Conservation (phyloP, 306 rosid genomes). For the Alnus rubra region DNA sequence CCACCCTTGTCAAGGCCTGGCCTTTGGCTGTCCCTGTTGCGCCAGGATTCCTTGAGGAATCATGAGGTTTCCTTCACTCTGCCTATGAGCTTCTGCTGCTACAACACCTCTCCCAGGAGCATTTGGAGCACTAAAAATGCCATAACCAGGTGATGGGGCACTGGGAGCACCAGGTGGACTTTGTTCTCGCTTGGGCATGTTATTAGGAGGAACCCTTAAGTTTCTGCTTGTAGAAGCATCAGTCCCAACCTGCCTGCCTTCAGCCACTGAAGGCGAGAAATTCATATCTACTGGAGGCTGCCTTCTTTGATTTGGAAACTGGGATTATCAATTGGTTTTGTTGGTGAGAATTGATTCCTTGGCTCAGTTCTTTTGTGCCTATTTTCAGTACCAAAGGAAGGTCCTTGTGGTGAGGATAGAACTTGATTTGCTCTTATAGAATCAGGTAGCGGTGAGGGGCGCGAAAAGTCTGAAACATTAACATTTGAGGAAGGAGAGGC, state of each 20-base stretch:
- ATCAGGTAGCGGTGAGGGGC: conserved; percentile 2
- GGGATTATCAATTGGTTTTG: conserved; percentile 33
- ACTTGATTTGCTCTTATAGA: conserved; percentile 17
- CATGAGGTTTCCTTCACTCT: conserved; percentile 31
- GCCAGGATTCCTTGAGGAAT: conserved; percentile 21
- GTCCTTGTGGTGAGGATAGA: conserved; percentile 26
- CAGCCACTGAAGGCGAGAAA: conserved; percentile 32
- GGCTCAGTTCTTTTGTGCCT: conserved; percentile 46
- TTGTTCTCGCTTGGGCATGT: conserved; percentile 31
- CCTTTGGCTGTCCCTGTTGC: conserved; percentile 14
- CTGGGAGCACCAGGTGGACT: conserved; percentile 31
- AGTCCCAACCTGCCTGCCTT: conserved; percentile 24
- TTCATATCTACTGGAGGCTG: conserved; percentile 27
- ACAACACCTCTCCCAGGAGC: conserved; percentile 32
- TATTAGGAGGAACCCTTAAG: conserved; percentile 30
- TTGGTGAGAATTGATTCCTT: conserved; percentile 38
- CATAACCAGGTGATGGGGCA: conserved; percentile 45
- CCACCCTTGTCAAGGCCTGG: conserved; percentile 10
- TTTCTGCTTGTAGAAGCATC: conserved; percentile 45
- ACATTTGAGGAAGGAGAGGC: conserved; percentile 5
- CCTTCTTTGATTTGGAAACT: conserved; percentile 38
- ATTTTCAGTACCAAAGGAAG: conserved; percentile 42
- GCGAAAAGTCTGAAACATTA: conserved; percentile 17
- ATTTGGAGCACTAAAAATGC: conserved; percentile 42
- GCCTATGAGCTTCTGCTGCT: conserved; percentile 29